Base-by-base conservation (phyloP, 352 stramenopile species). In the Pythium dissotocum region DNA sequence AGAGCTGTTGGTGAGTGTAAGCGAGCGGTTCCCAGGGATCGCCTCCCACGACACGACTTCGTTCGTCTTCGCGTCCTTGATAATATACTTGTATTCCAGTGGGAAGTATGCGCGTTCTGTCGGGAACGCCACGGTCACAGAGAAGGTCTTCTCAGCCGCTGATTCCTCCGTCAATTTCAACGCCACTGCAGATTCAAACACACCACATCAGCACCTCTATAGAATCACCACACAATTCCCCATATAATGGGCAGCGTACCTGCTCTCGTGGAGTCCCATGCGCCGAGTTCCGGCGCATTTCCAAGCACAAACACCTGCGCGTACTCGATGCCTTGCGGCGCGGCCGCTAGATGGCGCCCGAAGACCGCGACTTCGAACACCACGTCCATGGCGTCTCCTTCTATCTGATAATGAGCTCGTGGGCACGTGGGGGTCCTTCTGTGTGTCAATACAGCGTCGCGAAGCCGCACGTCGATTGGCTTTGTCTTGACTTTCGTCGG, bases 71-170 rank as follows among this genome's bases (percentile, higher is more conserved):
- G 33, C 26, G 42, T 77, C 73, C 67, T 84, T 85, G 49, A 91
- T 58, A 42, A 92, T 64, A 63, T 93, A 94, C 72, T 94, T 94
- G 77, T 93, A 94, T 73, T 90, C 83, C 52, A 94, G 57, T 7
- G 84, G 75, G 26, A 58, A 68, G 12, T 56, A 68, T 24, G 65
- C 63, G 33, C 63, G 70, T 4, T 54, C 9, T 0, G 44, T 7
- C 0, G 67, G 28, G 24, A 93, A 78, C 16, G 36, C 28, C 32
- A 91, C 67, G 3, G 58, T 76, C 26, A 55, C 62, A n/a, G 58
- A 51, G 75, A 79, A 94, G 63, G 58, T 67, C 48, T 53, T 83
- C 68, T 88, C 80, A 0, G 28, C 48, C 7, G 75, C 61, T 1
- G 61, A 55, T 0, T 61, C 46, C 33, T 74, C 58, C n/a, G 80